Conservation (phyloP, 768 basidiomycete species). For the Boletus tylopilopsis region DNA sequence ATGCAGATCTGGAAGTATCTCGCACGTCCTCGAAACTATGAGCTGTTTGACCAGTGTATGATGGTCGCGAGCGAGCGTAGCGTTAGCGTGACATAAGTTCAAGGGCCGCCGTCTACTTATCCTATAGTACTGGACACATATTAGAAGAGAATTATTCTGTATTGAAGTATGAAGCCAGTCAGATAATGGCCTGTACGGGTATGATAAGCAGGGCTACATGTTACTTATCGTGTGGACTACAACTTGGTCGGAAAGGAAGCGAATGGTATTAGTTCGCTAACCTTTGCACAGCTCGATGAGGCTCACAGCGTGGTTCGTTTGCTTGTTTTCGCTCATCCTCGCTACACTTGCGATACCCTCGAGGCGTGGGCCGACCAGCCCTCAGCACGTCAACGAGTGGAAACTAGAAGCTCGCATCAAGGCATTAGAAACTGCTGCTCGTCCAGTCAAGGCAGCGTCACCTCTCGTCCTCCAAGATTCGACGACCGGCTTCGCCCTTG, state of each 20-base stretch:
- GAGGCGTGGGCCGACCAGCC: slow-evolving; percentile 31
- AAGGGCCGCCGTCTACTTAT: too few relatives aligned
- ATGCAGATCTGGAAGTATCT: too few relatives aligned
- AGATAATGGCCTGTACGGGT: too few relatives aligned
- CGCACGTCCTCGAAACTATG: too few relatives aligned
- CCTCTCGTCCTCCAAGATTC: slow-evolving; percentile 24
- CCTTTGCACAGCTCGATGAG: slow-evolving; percentile 11
- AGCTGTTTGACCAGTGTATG: too few relatives aligned
- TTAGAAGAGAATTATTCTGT: too few relatives aligned
- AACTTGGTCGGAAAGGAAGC: neutral
- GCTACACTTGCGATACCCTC: slow-evolving; percentile 5
- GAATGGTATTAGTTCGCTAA: neutral
- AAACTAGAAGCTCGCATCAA: slow-evolving; percentile 36
- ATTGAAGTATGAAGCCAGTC: too few relatives aligned
- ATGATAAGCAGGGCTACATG: too few relatives aligned
- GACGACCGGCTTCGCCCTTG: slow-evolving; percentile 10
- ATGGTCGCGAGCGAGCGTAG: too few relatives aligned
- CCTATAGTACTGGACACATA: too few relatives aligned
- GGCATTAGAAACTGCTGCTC: slow-evolving; percentile 13
- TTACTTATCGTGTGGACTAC: too few relatives aligned
- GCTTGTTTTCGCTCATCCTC: slow-evolving; percentile 10
- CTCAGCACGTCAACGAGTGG: slow-evolving; percentile 68
- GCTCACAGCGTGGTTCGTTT: slow-evolving; percentile 11
- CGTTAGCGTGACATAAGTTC: too few relatives aligned
- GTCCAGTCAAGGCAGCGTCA: slow-evolving; percentile 3